phyloP scores from a whole-genome alignment of 2,329 filamentous ascomycete genomes.

The Raffaelea arxii region DNA sequence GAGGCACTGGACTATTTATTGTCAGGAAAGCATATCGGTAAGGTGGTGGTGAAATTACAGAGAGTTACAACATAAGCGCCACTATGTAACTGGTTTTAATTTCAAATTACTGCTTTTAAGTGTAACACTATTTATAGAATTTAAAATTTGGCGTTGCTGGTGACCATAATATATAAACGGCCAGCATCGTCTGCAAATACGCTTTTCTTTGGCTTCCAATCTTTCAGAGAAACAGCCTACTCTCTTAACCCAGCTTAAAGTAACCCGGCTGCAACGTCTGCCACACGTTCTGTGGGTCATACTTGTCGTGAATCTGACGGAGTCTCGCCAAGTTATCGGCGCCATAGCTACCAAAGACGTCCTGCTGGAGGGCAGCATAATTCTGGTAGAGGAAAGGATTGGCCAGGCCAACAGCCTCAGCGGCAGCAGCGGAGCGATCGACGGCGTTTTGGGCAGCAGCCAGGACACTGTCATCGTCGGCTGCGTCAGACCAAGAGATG shows the following conservation, averaged over 20 bases:
- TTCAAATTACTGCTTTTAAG: too few relatives aligned
- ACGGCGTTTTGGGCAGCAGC: constrained; percentile 13
- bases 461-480: constrained; percentile 21
- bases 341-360: constrained; percentile 28
- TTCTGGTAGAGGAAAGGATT: constrained; percentile 31
- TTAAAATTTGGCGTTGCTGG: too few relatives aligned
- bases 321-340: constrained; percentile 23
- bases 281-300: constrained; percentile 24
- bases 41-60: constrained; percentile 8
- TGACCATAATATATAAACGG: too few relatives aligned
- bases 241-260: constrained; percentile 15
- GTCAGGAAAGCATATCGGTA: constrained; percentile 10
- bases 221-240: too few relatives aligned
- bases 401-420: constrained; percentile 18
- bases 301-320: constrained; percentile 18
- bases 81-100: too few relatives aligned
- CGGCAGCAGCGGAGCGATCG: constrained; percentile 16
- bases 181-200: too few relatives aligned
- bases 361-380: constrained; percentile 29
- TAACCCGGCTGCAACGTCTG: constrained; percentile 22
- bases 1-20: constrained; percentile 10
- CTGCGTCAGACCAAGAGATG: constrained; percentile 15
- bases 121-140: too few relatives aligned
- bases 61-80: too few relatives aligned
- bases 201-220: too few relatives aligned